A percentile compares a stretch with the other conserved stretches of the same genome.
Evolutionary conservation across 164 flowering plant genomes (phyloP).

Genomic region (Brasenia schreberi): DNA sequence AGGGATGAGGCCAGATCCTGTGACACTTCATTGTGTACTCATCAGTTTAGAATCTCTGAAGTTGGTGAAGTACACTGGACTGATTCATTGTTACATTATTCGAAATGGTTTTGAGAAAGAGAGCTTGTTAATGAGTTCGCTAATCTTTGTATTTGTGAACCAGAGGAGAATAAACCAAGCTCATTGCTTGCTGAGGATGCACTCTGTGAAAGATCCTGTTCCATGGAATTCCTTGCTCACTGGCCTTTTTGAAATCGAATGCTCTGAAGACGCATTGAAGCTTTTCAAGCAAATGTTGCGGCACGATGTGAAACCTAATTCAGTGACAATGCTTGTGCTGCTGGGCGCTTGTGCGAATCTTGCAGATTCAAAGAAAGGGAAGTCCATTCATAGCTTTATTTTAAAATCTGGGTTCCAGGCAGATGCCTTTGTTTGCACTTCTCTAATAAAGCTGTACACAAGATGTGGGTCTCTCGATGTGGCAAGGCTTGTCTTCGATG

Average conservation of each 20-base stretch:
- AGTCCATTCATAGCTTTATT: constrained; percentile 1
- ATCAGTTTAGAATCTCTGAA: not conserved
- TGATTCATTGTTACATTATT: not conserved
- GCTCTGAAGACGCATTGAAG: not conserved
- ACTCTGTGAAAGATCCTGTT: not conserved
- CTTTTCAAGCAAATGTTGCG: not conserved
- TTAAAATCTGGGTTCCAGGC: not conserved
- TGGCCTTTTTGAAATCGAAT: not conserved
- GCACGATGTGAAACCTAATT: not conserved
- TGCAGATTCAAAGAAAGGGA: constrained; percentile 1
- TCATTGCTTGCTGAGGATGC: not conserved
- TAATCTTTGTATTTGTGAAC: not conserved
- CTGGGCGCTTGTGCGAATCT: not conserved
- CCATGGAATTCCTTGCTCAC: constrained; percentile 1
- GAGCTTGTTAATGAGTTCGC: not conserved
- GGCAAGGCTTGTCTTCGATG: not conserved
- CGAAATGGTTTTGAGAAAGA: not conserved
- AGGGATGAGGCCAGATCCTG: not conserved
- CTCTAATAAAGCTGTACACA: constrained; percentile 4
- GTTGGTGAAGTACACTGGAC: not conserved
- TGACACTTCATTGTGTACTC: not conserved
- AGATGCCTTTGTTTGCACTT: constrained; percentile 1
- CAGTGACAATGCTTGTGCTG: constrained; percentile 1
- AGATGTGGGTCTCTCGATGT: not conserved
- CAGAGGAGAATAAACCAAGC: not conserved